phyloP scores from a whole-genome alignment of 2,329 filamentous ascomycete genomes.

The Leptodontidium sp. region DNA sequence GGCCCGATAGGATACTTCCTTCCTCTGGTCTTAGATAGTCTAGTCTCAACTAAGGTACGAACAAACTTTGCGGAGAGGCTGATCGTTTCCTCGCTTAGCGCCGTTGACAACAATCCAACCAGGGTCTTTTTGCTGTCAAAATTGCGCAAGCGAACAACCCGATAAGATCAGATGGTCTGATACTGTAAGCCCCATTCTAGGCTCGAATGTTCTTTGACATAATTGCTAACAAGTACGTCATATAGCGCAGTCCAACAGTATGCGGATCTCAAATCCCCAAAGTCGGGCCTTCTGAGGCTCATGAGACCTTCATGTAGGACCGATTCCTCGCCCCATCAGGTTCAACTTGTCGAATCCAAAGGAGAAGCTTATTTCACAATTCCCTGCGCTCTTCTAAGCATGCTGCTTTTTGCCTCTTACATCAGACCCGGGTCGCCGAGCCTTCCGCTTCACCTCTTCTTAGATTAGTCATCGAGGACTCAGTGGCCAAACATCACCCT shows the following conservation, averaged over 20 bases:
- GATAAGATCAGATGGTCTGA: neutral
- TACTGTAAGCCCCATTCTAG: neutral
- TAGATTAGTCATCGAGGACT: conserved; percentile 16
- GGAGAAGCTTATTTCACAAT: conserved; percentile 7
- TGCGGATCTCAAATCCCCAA: neutral
- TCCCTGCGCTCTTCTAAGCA: conserved; percentile 26
- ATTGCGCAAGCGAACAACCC: neutral
- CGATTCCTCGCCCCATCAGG: neutral
- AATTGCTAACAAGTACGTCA: neutral
- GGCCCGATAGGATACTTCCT: neutral
- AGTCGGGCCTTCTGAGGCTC: conserved; percentile 11
- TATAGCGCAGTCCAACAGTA: neutral
- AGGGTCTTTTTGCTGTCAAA: neutral
- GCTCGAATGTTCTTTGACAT: neutral
- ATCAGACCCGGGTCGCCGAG: conserved; percentile 2
- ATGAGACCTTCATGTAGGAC: conserved; percentile 1
- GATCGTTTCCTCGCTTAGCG: conserved; percentile 5
- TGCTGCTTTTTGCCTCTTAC: neutral
- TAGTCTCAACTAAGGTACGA: neutral
- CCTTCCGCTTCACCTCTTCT: neutral
- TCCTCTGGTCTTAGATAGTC: neutral
- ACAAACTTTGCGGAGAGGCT: neutral
- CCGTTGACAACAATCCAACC: conserved; percentile 1
- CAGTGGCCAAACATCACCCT: conserved; percentile 12
- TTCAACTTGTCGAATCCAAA: neutral